A percentile compares a stretch with the other conserved stretches of the same genome.
phyloP scores from a whole-genome alignment of 2,329 filamentous ascomycete species.

The Clonostachys sp. region DNA sequence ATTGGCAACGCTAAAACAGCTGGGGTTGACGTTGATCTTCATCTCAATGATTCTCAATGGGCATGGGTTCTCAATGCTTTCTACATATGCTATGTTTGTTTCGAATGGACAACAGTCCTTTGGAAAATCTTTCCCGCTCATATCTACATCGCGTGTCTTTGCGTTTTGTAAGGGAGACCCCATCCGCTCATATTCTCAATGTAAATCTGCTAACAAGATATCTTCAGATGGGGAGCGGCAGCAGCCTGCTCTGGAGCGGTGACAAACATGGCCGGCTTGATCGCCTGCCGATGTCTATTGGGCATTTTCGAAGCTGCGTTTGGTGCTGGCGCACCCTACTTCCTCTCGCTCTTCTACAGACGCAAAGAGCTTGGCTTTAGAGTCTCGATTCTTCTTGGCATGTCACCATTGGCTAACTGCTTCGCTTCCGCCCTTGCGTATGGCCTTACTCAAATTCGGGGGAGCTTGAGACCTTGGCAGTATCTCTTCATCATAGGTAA shows the following conservation, averaged over 20 bases:
- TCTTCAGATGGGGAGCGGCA: neutral
- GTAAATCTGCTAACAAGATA: neutral
- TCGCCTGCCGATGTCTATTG: slow-evolving; percentile 17
- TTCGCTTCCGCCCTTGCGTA: slow-evolving; percentile 65
- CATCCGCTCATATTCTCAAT: neutral
- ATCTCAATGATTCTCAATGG: slow-evolving; percentile 10
- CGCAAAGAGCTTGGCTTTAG: slow-evolving; percentile 62
- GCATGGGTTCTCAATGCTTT: slow-evolving; percentile 7
- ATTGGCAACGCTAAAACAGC: slow-evolving; percentile 11
- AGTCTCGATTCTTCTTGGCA: slow-evolving; percentile 67
- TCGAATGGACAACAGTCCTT: slow-evolving; percentile 6
- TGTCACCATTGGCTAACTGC: slow-evolving; percentile 60
- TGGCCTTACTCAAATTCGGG: slow-evolving; percentile 55
- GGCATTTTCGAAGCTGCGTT: slow-evolving; percentile 40
- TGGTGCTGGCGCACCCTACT: slow-evolving; percentile 30
- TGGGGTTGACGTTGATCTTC: slow-evolving; percentile 26
- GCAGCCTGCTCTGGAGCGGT: neutral
- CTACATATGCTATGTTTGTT: slow-evolving; percentile 8
- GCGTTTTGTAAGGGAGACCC: slow-evolving; percentile 3
- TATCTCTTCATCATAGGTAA: slow-evolving; percentile 53
- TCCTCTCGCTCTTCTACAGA: slow-evolving; percentile 40
- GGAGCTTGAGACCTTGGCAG: slow-evolving; percentile 57
- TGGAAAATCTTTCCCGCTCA: slow-evolving; percentile 7
- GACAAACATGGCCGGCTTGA: neutral
- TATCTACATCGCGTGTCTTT: slow-evolving; percentile 4